Evolutionary conservation across 164 flowering plant genomes (phyloP), one percentile per base, ranked within the genome.

Genomic region (Magnolia sinica): DNA sequence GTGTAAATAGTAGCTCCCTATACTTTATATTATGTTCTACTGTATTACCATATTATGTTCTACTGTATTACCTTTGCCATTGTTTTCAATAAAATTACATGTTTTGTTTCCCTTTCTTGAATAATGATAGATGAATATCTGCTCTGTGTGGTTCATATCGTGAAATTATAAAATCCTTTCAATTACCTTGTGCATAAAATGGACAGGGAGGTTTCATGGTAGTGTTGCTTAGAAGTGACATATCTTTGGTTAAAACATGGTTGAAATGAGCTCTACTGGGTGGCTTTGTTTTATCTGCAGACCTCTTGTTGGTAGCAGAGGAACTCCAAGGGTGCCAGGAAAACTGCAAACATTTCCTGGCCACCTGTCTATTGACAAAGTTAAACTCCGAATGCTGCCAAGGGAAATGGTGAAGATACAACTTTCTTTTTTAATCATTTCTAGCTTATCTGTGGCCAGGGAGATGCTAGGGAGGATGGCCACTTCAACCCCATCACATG

Each of bases 361-460:
- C 61, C 97, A 93, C 89, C 80, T 89, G 63, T 50, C 7, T 31
- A 71, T 93, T 78, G 89, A 88, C 73, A 86, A 84, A 71, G 50
- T 75, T 68, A 87, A 78, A 79, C 74, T 52, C 14, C 87, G 80
- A 75, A 77, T 75, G 82, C 85, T 87, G 81, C 85, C 87, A 52
- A 91, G 81, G 74, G 81, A 76, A 27, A 82, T 77, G 88, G 96
- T 91, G 13, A 24, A 9, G 24, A 20, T 65, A 3, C 4, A 8
- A 19, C 13, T 66, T 24, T 22, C 4, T 13, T 2, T 24, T 14
- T 23, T 66, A 13, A 22, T 66, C 31, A 22, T 66, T 66, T 7
- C 22, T 66, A 7, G 45, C 69, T 51, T 73, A 11, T 55, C 29
- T 58, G 31, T 24, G 27, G 29, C 22, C 61, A 55, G 13, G 18